Evolutionary conservation across 1,284 basidiomycete genomes (phyloP), one percentile per base, ranked within the genome.

Genomic region (Trametes pubescens): DNA sequence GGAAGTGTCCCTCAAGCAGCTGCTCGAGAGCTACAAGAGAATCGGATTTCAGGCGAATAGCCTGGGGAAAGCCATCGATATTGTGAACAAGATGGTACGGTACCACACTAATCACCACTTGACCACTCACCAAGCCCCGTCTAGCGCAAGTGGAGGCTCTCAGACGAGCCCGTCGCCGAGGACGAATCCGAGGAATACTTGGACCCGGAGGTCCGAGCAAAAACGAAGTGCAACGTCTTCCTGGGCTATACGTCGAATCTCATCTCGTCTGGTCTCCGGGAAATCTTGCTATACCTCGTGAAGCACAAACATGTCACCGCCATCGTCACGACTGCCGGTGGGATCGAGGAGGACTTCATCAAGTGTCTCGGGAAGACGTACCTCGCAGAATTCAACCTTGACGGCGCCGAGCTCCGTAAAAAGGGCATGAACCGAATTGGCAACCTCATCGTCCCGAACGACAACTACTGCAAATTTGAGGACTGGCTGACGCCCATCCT

Each of bases 401-500:
- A 96, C 70, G 98, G 98, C 10, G 93, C 95, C 0, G 89, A 91
- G 62, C 80, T 99, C 48, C 87, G 98, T 51, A 89, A 84, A 74
- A 87, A 87, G 68, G 98, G 98, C 22, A 89, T 99, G 83, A 99
- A 99, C 74, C 88, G 98, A 34, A 97, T 99, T 68, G 98, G 98
- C n/a, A 99, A 99, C 74, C 85, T 99, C 46, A 82, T 99, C 60
- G 91, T 99, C 1, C 98, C 98, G 14, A 99, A 99, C 76, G 96
- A 98, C 73, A 99, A 99, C 76, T 99, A 99, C 78, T 99, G 98
- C 87, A 93, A 94, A 74, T 99, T 99, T 71, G 98, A 99, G 78
- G 97, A 99, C 76, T 99, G 98, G 98, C 87, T 99, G 13, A 92
- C 90, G 55, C 98, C 98, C 2, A 95, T 99, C 63, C 85, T 99